Evolutionary conservation across 208 protist genomes (phyloP).

Genomic region (Wallacemonas rigidus): DNA sequence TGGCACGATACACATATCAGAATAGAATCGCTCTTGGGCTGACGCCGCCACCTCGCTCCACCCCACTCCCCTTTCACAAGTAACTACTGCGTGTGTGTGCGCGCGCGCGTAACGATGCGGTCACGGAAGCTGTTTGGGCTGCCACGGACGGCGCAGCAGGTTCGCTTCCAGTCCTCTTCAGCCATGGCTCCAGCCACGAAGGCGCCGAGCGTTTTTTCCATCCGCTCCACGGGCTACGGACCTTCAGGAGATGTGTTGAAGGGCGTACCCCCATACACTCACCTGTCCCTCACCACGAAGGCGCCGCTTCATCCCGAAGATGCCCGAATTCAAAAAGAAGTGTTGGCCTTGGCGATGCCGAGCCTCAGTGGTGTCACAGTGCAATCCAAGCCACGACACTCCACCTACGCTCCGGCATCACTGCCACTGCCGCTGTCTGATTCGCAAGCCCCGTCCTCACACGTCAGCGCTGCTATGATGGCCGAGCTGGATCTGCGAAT

Average conservation of each 20-base stretch:
- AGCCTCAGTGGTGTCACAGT: constrained; percentile 50
- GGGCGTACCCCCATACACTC: constrained; percentile 41
- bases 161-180: constrained; percentile 16
- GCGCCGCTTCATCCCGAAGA: constrained; percentile 72
- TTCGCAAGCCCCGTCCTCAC: not conserved
- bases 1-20: too few relatives aligned
- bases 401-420: constrained; percentile 13
- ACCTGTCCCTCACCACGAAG: constrained; percentile 49
- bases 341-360: constrained; percentile 64
- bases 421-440: not conserved
- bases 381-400: constrained; percentile 22
- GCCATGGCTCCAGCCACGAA: constrained; percentile 12
- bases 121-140: not conserved
- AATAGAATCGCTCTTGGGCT: too few relatives aligned
- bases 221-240: constrained; percentile 74
- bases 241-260: constrained; percentile 71
- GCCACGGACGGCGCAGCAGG: not conserved
- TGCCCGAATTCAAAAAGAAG: constrained; percentile 59
- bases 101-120: not conserved
- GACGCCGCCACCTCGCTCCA: too few relatives aligned
- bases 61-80: too few relatives aligned
- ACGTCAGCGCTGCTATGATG: not conserved
- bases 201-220: constrained; percentile 20
- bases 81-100: too few relatives aligned
- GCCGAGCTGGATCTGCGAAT: constrained; percentile 21